These are phyloP conservation scores for Dioscorea cayenensis DNA, from an alignment of 116 monocot species.

Conservation along the genomic window DNA sequence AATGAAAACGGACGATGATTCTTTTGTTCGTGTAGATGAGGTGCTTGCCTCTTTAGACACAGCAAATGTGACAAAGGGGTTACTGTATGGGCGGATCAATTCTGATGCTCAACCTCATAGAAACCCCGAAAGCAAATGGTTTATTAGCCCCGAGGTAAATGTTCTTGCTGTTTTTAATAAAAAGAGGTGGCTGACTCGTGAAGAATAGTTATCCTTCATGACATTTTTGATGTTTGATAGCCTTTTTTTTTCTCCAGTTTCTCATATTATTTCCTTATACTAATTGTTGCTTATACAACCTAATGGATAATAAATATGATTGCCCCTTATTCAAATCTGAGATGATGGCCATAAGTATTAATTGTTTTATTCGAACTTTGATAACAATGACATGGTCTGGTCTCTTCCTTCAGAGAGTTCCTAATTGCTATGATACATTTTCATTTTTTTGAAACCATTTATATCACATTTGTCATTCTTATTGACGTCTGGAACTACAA, in stretches of 20 bases:
- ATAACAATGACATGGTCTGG: no score
- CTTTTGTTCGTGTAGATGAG: constrained; percentile 91
- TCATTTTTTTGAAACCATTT: neutral
- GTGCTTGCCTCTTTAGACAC: constrained; percentile 50
- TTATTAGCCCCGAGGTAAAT: constrained; percentile 69
- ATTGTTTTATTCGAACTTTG: no score
- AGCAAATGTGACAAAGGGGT: constrained; percentile 35
- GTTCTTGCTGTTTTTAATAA: neutral
- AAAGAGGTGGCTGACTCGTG: neutral
- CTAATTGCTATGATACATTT: constrained; percentile 26
- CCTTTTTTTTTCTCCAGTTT: neutral
- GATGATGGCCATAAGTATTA: no score
- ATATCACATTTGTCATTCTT: neutral
- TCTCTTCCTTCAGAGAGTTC: no score
- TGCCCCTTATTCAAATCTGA: no score
- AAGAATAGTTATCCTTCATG: neutral
- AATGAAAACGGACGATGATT: constrained; percentile 97
- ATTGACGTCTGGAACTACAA: no score
- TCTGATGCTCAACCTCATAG: constrained; percentile 48
- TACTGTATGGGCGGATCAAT: constrained; percentile 74
- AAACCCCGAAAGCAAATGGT: constrained; percentile 79
- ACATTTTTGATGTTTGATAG: neutral
- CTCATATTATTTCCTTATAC: neutral
- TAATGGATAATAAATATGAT: no score
- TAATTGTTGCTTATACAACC: no score